phyloP scores from a whole-genome alignment of 2,329 filamentous ascomycete species.

The Ceratocystis smalleyi region DNA sequence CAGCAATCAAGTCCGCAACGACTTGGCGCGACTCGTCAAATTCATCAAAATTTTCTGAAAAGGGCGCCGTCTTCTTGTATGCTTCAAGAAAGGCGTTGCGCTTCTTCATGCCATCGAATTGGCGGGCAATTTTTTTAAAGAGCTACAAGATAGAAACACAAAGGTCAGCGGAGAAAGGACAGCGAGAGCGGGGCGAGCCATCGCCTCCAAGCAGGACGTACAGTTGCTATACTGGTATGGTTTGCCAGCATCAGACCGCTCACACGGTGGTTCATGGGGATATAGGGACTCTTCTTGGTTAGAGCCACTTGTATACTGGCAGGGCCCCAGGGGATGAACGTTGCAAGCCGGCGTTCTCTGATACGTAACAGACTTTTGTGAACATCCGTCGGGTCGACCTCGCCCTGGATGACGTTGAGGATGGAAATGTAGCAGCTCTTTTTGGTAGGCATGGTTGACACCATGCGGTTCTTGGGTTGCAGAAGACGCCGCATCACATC shows the following conservation, averaged over 20 bases:
- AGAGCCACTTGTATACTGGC: conserved; percentile 94
- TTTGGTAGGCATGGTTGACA: conserved; percentile 86
- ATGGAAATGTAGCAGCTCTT: conserved; percentile 99
- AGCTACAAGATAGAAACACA: conserved; percentile 32
- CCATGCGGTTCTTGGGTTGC: conserved; percentile 98
- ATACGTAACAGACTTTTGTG: conserved; percentile 97
- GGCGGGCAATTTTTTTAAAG: conserved; percentile 82
- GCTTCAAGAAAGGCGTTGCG: conserved; percentile 91
- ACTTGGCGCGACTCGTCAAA: conserved; percentile 92
- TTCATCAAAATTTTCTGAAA: conserved; percentile 78
- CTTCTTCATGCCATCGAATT: conserved; percentile 89
- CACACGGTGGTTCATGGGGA: conserved; percentile 84
- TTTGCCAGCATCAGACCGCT: conserved; percentile 96
- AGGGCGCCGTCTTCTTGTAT: conserved; percentile 91
- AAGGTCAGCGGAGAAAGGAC: neutral
- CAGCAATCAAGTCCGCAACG: conserved; percentile 74
- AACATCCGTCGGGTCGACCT: conserved; percentile 93
- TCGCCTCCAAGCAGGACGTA: conserved; percentile 16
- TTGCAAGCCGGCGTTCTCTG: conserved; percentile 79
- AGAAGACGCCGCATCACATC: conserved; percentile 93
- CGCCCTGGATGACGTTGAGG: conserved; percentile 95
- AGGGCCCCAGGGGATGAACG: conserved; percentile 96
- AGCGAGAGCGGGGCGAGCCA: no score
- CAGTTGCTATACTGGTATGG: conserved; percentile 88
- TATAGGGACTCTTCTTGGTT: conserved; percentile 91